phyloP scores from a whole-genome alignment of 2,329 filamentous ascomycete genomes.

The Nemania abortiva region DNA sequence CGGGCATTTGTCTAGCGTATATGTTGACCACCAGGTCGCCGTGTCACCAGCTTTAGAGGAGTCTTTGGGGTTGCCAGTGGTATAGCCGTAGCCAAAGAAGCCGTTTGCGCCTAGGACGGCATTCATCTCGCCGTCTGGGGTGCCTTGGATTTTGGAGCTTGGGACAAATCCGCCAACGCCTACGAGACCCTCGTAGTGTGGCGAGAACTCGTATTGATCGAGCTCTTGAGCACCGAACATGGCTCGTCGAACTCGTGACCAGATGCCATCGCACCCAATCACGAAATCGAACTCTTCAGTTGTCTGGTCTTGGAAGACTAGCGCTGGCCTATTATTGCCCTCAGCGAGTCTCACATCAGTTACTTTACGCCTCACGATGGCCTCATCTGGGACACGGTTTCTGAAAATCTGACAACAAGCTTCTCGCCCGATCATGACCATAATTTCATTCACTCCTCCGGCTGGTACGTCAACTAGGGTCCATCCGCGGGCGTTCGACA shows the following conservation, averaged over 20 bases:
- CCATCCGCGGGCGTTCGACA: conserved; percentile 37
- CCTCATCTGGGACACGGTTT: conserved; percentile 27
- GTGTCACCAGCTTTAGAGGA: conserved; percentile 25
- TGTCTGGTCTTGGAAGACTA: conserved; percentile 34
- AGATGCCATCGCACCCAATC: conserved; percentile 37
- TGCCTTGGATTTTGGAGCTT: conserved; percentile 31
- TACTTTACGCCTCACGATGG: conserved; percentile 32
- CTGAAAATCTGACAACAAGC: conserved; percentile 35
- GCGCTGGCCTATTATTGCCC: conserved; percentile 26
- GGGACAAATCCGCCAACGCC: conserved; percentile 34
- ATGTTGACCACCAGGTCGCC: conserved; percentile 36
- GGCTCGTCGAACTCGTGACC: conserved; percentile 32
- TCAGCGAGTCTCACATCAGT: conserved; percentile 34
- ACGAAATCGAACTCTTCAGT: conserved; percentile 32
- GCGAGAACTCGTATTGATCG: conserved; percentile 36
- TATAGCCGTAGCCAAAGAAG: conserved; percentile 39
- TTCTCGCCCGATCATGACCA: conserved; percentile 36
- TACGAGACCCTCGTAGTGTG: conserved; percentile 36
- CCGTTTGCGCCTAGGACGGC: conserved; percentile 34
- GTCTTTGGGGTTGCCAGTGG: conserved; percentile 29
- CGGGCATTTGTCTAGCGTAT: conserved; percentile 32
- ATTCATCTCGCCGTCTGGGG: conserved; percentile 36
- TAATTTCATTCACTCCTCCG: conserved; percentile 25
- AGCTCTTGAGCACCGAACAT: conserved; percentile 32
- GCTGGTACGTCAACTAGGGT: conserved; percentile 19